A percentile compares a stretch with the other conserved stretches of the same genome.
Conservation (phyloP, 768 basidiomycete genomes). For the Boletus rubroflammeus region DNA sequence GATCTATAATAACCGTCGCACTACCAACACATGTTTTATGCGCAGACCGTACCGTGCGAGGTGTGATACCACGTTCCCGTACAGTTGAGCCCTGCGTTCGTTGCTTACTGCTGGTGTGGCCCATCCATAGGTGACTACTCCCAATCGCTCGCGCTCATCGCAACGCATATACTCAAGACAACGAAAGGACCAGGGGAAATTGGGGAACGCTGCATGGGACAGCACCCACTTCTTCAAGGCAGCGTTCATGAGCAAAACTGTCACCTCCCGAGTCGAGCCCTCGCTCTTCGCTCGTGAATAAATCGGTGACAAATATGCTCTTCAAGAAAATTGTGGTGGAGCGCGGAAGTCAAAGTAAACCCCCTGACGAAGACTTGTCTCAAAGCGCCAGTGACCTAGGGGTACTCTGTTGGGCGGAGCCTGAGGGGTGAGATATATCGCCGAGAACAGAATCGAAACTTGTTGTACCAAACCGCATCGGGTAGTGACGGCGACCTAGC, state of each 20-base stretch:
- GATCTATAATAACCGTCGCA: background rate
- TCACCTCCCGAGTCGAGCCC: background rate
- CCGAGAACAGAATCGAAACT: background rate
- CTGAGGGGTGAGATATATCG: background rate
- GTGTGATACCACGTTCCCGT: background rate
- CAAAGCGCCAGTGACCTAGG: no score
- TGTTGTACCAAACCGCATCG: background rate
- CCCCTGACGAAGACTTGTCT: no score
- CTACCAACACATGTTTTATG: background rate
- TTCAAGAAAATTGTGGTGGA: background rate
- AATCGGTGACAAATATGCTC: background rate
- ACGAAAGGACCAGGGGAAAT: no score
- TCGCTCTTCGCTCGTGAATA: background rate
- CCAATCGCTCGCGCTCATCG: background rate
- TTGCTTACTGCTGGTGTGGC: background rate
- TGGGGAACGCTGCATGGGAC: background rate
- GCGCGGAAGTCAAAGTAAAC: background rate
- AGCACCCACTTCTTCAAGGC: background rate
- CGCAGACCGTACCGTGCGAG: background rate
- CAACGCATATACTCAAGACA: background rate
- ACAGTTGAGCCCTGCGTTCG: background rate
- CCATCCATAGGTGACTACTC: background rate
- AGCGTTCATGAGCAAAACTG: background rate
- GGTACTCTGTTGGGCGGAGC: background rate
- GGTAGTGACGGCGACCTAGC: background rate